Base-by-base conservation (phyloP, 2,329 filamentous ascomycete species). In the Colletotrichum chrysophilum region DNA sequence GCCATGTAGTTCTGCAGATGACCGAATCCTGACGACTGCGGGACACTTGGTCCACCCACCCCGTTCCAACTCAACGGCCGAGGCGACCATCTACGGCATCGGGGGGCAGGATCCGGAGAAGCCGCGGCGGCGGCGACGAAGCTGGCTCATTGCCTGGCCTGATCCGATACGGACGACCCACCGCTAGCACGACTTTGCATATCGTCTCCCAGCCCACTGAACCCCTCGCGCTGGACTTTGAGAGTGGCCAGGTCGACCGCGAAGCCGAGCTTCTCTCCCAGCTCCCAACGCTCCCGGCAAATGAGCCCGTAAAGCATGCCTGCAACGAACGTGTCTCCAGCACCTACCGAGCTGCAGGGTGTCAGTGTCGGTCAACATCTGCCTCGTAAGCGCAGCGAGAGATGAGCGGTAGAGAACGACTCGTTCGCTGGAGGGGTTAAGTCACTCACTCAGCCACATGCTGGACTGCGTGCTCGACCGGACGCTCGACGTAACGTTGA, bases 241-340 rank as follows among this genome's bases (percentile, higher is more conserved):
- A 88, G 86, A 55, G 93, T 93, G 68, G 93, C 93, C 81, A 95
- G 82, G 74, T 89, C 87, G 78, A 93, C 93, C 62, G 93, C 92
- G 83, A 94, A 93, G 36, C 80, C 82, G 76, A 94, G 81, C 79
- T 88, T 90, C 72, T 83, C 81, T 66, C 83, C 78, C 62, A 88
- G 79, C 78, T 84, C 82, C 90, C 90, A 93, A 77, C 88, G 84
- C 10, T 83, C 79, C 77, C 88, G 88, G 80, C 87, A 89, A 72
- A 89, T 83, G 76, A 94, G 82, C 43, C 87, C 88, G 83, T 92
- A 94, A 65, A 95, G 84, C 83, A 94, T 91, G 75, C 93, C 93
- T 38, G 93, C 94, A 77, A 94, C 91, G 80, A 95, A 95, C 0
- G 94, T 95, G 80, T 95, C 94, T 78, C 94, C 94, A 58, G 94